A percentile compares a stretch with the other conserved stretches of the same genome.
Evolutionary conservation across 306 rosid species (phyloP).

Genomic region (Lathyrus sativus): DNA sequence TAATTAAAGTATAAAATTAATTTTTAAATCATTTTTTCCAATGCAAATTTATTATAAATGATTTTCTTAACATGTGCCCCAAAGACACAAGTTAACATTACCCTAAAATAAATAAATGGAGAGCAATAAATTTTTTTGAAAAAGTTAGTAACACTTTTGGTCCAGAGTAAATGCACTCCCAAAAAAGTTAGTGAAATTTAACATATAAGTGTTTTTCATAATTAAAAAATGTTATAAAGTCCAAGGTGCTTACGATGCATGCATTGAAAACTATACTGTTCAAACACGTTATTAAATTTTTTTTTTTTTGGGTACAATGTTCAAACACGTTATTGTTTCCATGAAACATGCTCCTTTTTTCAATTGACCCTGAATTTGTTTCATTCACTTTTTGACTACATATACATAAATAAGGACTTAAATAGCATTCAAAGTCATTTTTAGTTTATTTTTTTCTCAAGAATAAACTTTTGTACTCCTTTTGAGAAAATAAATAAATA

Average conservation of each 20-base stretch:
- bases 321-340: slow-evolving; percentile 41
- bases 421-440: background rate
- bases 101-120: too few relatives aligned
- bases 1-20: too few relatives aligned
- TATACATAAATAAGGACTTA: slow-evolving; percentile 27
- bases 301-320: too few relatives aligned
- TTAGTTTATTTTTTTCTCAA: too few relatives aligned
- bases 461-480: too few relatives aligned
- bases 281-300: slow-evolving; percentile 38
- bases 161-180: background rate
- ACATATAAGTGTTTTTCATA: background rate
- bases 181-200: background rate
- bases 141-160: slow-evolving; percentile 2
- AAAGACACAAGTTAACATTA: too few relatives aligned
- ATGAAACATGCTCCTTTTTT: slow-evolving; percentile 31
- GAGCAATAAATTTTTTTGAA: background rate
- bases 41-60: too few relatives aligned
- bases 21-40: too few relatives aligned
- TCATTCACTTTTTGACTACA: slow-evolving; percentile 40
- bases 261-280: slow-evolving; percentile 37
- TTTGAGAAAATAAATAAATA: too few relatives aligned
- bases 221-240: background rate
- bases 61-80: too few relatives aligned
- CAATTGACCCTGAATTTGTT: slow-evolving; percentile 37
- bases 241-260: slow-evolving; percentile 38